Evolutionary conservation across 495 filamentous ascomycete genomes (phyloP).

Genomic region (Penicillium cinerascens): DNA sequence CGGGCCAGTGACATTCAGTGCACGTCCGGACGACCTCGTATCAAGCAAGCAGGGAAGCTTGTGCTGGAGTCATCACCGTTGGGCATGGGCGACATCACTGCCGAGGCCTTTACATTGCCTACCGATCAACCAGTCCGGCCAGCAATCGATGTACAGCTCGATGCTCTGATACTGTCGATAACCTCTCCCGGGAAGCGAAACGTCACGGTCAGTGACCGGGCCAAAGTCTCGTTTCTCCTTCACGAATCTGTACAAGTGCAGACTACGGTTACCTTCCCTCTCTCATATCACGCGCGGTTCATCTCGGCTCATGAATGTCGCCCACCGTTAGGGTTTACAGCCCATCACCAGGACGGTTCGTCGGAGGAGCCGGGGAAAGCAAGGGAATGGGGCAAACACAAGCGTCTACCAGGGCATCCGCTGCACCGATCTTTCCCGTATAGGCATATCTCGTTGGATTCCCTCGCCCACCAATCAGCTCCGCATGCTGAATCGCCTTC

Average conservation of each 20-base stretch:
- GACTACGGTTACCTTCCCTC: constrained; percentile 41
- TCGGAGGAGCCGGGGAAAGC: constrained; percentile 27
- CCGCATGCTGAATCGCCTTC: constrained; percentile 5
- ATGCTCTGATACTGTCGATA: constrained; percentile 21
- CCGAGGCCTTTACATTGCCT: constrained; percentile 42
- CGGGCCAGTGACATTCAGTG: constrained; percentile 33
- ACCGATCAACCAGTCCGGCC: constrained; percentile 17
- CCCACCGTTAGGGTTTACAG: constrained; percentile 43
- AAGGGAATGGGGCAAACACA: constrained; percentile 14
- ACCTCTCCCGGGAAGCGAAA: constrained; percentile 18
- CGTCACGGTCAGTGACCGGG: constrained; percentile 45
- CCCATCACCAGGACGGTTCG: constrained; percentile 6
- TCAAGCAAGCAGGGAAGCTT: constrained; percentile 37
- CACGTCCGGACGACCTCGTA: constrained; percentile 29
- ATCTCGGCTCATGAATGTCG: constrained; percentile 63
- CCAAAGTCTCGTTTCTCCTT: constrained; percentile 51
- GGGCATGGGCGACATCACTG: constrained; percentile 42
- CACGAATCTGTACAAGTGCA: constrained; percentile 7
- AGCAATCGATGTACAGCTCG: constrained; percentile 15
- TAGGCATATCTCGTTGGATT: constrained; percentile 49
- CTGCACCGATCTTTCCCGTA: constrained; percentile 61
- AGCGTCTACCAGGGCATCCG: constrained; percentile 55
- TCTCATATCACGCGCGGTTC: constrained; percentile 63
- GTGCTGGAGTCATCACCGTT: constrained; percentile 36
- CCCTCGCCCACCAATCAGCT: constrained; percentile 37